These are phyloP conservation scores for Epichloe typhina DNA, from an alignment of 2,329 filamentous ascomycete genomes.

Conservation along the genomic window DNA sequence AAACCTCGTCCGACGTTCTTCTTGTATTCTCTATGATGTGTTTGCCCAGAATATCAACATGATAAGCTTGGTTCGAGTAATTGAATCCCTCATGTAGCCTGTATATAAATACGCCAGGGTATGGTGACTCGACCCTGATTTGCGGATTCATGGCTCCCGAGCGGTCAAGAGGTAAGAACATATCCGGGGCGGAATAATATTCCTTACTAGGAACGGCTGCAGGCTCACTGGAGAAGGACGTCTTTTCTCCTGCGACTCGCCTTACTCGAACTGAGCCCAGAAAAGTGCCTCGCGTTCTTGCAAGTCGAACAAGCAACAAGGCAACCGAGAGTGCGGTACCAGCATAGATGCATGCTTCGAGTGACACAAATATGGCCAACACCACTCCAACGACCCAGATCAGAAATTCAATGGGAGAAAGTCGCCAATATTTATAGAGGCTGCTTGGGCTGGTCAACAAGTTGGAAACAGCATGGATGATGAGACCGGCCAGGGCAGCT, in stretches of 20 bases:
- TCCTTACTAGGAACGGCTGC: background rate
- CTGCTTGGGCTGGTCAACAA: slow-evolving; percentile 60
- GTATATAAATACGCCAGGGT: slow-evolving; percentile 39
- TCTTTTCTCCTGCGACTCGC: slow-evolving; percentile 5
- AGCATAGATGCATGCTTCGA: slow-evolving; percentile 37
- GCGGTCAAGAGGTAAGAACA: slow-evolving; percentile 28
- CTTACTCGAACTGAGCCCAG: slow-evolving; percentile 24
- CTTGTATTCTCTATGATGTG: slow-evolving; percentile 28
- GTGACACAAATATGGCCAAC: slow-evolving; percentile 33
- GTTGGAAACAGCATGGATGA: slow-evolving; percentile 73
- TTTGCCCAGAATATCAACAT: slow-evolving; percentile 28
- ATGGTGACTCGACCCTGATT: slow-evolving; percentile 27
- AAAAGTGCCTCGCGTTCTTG: slow-evolving; percentile 33
- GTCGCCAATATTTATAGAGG: slow-evolving; percentile 65
- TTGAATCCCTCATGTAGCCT: slow-evolving; percentile 39
- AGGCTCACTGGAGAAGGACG: background rate
- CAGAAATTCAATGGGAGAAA: slow-evolving; percentile 58
- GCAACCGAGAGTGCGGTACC: slow-evolving; percentile 30
- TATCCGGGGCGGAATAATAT: slow-evolving; percentile 13
- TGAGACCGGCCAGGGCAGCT: slow-evolving; percentile 57
- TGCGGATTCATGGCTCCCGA: slow-evolving; percentile 32
- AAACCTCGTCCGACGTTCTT: slow-evolving; percentile 25
- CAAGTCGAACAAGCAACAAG: slow-evolving; percentile 31
- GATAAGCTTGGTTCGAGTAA: slow-evolving; percentile 36
- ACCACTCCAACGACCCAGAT: slow-evolving; percentile 66